These are phyloP conservation scores for Eimeria tenella DNA, from an alignment of 169 alveolate species.

Conservation along the genomic window DNA sequence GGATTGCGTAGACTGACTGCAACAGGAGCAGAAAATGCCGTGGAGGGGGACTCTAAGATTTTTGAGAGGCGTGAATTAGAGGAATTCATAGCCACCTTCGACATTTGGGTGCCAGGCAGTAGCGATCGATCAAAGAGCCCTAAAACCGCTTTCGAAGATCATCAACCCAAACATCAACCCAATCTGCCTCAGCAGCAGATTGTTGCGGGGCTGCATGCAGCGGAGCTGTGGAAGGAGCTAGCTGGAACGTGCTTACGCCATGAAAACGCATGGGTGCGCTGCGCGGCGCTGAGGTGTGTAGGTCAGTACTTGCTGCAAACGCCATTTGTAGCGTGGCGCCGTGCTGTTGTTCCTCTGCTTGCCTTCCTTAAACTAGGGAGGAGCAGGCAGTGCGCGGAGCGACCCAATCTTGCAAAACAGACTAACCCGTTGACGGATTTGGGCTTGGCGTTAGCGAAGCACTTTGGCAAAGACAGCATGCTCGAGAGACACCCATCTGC, in stretches of 20 bases:
- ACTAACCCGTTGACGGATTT: not conserved
- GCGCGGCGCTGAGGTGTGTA: slow-evolving; percentile 68
- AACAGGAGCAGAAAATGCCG: not conserved
- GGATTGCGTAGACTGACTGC: slow-evolving; percentile 5
- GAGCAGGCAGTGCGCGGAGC: not conserved
- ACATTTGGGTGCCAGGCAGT: not conserved
- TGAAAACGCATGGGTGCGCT: slow-evolving; percentile 74
- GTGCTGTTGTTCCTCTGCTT: not conserved
- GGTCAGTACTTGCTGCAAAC: slow-evolving; percentile 69
- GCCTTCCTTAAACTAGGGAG: slow-evolving; percentile 25
- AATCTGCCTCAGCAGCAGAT: slow-evolving; percentile 51
- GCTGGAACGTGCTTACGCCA: slow-evolving; percentile 36
- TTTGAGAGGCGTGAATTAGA: not conserved
- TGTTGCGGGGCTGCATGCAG: slow-evolving; percentile 62
- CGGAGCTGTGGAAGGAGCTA: slow-evolving; percentile 44
- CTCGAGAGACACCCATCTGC: slow-evolving; percentile 72
- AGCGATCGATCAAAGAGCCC: not conserved
- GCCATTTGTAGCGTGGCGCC: slow-evolving; percentile 20
- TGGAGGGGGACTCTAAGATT: not conserved
- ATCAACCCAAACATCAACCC: not conserved
- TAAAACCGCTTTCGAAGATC: not conserved
- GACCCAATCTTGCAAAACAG: not conserved
- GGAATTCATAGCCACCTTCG: not conserved
- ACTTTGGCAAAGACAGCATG: slow-evolving; percentile 62
- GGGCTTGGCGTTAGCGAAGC: slow-evolving; percentile 58